Conservation (phyloP, 2,329 filamentous ascomycete species). For the Fusarium sp. region DNA sequence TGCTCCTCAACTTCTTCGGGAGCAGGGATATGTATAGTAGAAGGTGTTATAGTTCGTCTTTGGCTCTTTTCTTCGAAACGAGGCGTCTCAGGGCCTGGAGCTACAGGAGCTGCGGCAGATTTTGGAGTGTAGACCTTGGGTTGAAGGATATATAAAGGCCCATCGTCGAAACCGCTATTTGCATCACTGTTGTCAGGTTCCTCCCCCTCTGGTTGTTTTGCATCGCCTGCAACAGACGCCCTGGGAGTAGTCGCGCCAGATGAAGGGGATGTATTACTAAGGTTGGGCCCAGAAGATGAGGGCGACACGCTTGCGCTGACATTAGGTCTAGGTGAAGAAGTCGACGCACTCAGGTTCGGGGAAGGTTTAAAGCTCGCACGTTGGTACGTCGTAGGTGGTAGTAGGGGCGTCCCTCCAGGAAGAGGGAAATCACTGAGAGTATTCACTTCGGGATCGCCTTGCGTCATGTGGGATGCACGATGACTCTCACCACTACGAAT, state of each 20-base stretch:
- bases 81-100: constrained; percentile 42
- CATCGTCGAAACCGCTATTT: constrained; percentile 43
- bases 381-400: constrained; percentile 37
- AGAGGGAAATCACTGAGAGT: constrained; percentile 43
- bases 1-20: constrained; percentile 28
- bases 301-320: constrained; percentile 17
- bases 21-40: constrained; percentile 12
- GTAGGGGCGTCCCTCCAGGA: constrained; percentile 38
- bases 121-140: constrained; percentile 67
- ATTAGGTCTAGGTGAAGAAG: constrained; percentile 15
- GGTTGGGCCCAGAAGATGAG: constrained; percentile 22
- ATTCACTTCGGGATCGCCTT: constrained; percentile 31
- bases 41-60: constrained; percentile 27
- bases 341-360: constrained; percentile 15
- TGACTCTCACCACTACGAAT: constrained; percentile 32
- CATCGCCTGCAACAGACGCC: constrained; percentile 10
- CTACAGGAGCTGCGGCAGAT: constrained; percentile 58
- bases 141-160: constrained; percentile 62
- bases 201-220: constrained; percentile 4
- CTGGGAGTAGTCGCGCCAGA: constrained; percentile 19
- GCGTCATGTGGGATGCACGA: constrained; percentile 6
- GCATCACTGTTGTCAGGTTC: constrained; percentile 22
- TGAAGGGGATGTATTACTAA: constrained; percentile 2
- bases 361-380: constrained; percentile 24
- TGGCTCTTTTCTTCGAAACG: constrained; percentile 17